These are phyloP conservation scores for Xylariales sp. DNA, from an alignment of 2,329 filamentous ascomycete genomes.

Conservation along the genomic window DNA sequence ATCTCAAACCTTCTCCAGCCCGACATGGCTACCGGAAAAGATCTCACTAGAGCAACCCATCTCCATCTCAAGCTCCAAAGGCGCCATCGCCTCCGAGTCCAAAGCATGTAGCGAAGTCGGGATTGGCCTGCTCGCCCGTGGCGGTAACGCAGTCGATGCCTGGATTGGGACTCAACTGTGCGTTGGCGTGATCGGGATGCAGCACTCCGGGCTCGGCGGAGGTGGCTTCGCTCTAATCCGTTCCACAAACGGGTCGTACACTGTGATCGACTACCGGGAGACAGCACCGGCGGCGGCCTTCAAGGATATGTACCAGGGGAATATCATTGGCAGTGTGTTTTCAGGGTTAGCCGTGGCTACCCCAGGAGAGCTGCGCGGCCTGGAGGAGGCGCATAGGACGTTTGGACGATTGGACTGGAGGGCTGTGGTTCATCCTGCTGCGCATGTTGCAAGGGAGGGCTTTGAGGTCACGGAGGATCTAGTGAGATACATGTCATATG, in stretches of 20 bases:
- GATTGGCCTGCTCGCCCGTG: conserved; percentile 24
- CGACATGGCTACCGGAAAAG: conserved; percentile 15
- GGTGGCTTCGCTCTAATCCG: conserved; percentile 86
- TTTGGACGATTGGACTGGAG: conserved; percentile 69
- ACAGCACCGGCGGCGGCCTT: conserved; percentile 76
- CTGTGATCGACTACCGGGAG: conserved; percentile 87
- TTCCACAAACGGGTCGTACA: conserved; percentile 65
- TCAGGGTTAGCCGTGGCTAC: conserved; percentile 71
- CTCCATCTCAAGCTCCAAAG: no score
- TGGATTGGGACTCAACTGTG: conserved; percentile 71
- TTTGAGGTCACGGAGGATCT: conserved; percentile 73
- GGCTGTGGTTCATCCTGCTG: conserved; percentile 67
- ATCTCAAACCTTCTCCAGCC: conserved; percentile 11
- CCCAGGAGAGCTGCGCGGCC: conserved; percentile 70
- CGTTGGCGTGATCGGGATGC: conserved; percentile 71
- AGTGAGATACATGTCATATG: conserved; percentile 64
- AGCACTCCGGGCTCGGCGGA: conserved; percentile 79
- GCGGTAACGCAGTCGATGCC: conserved; percentile 73
- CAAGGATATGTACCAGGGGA: conserved; percentile 79
- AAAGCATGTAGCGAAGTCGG: conserved; percentile 29
- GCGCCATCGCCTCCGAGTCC: conserved; percentile 27
- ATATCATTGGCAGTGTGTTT: conserved; percentile 60
- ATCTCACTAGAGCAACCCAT: no score
- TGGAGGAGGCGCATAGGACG: conserved; percentile 71
- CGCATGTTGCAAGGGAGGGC: conserved; percentile 67